Evolutionary conservation across 352 stramenopile species (phyloP), one percentile per base, ranked within the genome.

Genomic region (Phytophthora rubi): DNA sequence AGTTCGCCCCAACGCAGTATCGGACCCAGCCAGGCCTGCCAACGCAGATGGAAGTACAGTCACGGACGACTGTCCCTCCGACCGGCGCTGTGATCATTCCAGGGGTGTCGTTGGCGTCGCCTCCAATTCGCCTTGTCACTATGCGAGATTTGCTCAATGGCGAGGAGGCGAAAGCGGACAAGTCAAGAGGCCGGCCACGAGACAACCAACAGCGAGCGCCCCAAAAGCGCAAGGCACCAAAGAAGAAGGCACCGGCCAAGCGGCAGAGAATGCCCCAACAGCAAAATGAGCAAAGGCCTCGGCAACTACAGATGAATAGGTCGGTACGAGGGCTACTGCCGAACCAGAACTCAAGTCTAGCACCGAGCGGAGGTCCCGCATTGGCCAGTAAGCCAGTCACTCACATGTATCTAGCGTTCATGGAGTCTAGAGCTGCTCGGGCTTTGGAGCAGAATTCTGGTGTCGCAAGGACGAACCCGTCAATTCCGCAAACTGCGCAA

Each of bases 91-190:
- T 64, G 21, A 54, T 82, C 37, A 65, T 82, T 6, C 72, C 72
- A 58, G 76, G 76, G 7, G 58, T 72, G 45, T 71, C 76, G 3
- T 53, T 82, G 33, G 62, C 57, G 23, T 53, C 57, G 8, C 48
- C 52, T 18, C 33, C 67, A 23, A 54, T 44, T 0, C 65, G 72
- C 3, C 39, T 65, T 39, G 2, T 82, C 23, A 64, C 44, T 33
- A 79, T 82, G 64, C 65, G 49, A 49, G 69, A 78, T 65, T 59
- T 82, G 53, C 65, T 82, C 16, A 78, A 80, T 53, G 52, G 26
- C 45, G 70, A 74, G 6, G 63, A 79, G 47, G 37, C 12, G 15
- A 73, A 68, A 21, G n/a, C 54, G 2, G 28, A 53, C n/a, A 26
- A 33, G 23, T 39, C 49, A 23, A 67, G 44, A 55, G 52, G 53